Evolutionary conservation across 306 rosid species (phyloP).

Genomic region (Sicyos edulis): DNA sequence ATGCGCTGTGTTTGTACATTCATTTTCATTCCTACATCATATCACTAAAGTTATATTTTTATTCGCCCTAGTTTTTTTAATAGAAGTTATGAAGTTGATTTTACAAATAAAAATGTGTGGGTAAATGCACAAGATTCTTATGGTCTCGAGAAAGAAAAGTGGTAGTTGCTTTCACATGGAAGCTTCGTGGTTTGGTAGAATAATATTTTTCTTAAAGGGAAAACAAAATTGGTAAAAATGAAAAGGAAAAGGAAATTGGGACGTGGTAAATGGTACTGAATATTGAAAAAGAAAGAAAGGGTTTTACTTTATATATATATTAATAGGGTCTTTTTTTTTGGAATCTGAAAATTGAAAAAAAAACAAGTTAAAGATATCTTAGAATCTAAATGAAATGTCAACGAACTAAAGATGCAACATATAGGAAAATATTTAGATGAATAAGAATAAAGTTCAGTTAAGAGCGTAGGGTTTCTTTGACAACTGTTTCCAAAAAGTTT

Average conservation of each 20-base stretch:
- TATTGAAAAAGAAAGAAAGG: too few species aligned
- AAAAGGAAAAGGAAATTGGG: not conserved
- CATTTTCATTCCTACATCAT: too few species aligned
- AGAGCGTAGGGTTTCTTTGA: not conserved
- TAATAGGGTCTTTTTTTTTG: not conserved
- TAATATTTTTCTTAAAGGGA: too few species aligned
- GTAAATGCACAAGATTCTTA: not conserved
- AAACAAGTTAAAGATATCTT: not conserved
- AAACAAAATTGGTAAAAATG: not conserved
- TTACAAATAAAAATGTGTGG: not conserved
- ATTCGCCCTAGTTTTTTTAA: too few species aligned
- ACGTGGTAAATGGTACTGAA: not conserved
- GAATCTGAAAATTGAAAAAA: not conserved
- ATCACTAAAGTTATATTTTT: too few species aligned
- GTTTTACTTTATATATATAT: too few species aligned
- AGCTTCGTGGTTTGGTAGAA: not conserved
- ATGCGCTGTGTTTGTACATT: too few species aligned
- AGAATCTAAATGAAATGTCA: constrained; percentile 10
- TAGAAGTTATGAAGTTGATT: not conserved
- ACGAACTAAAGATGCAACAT: not conserved
- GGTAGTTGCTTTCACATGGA: not conserved
- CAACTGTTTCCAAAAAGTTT: not conserved
- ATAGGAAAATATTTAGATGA: not conserved
- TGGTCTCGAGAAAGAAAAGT: constrained; percentile 2
- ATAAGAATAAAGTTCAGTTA: not conserved